Percentiles rank a stretch among this genome's conserved stretches.
Conservation (phyloP, 208 protist genomes). For the Trypanosoma cruzi region DNA sequence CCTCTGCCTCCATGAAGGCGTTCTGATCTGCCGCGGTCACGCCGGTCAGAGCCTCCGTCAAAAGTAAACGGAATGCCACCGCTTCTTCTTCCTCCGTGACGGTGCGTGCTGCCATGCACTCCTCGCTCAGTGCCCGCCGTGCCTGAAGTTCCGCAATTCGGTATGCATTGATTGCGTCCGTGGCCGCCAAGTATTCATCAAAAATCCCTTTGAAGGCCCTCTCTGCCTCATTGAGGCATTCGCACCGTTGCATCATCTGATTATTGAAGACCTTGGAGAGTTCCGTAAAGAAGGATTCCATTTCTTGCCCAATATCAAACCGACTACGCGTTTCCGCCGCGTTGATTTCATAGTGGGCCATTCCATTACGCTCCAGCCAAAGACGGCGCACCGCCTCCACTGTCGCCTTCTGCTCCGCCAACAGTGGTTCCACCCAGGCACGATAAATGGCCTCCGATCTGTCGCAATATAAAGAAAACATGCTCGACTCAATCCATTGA, state of each 20-base stretch:
- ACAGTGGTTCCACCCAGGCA: constrained; percentile 46
- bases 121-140: constrained; percentile 4
- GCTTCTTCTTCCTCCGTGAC: constrained; percentile 4
- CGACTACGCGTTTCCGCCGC: constrained; percentile 47
- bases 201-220: neutral
- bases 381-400: constrained; percentile 40
- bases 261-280: constrained; percentile 28
- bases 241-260: constrained; percentile 14
- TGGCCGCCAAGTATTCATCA: constrained; percentile 13
- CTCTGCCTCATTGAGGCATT: constrained; percentile 26
- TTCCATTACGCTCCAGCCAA: constrained; percentile 41
- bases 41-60: constrained; percentile 22
- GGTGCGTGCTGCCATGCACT: neutral
- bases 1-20: constrained; percentile 46
- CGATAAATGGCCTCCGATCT: constrained; percentile 39
- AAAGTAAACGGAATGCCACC: constrained; percentile 24
- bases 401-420: constrained; percentile 33
- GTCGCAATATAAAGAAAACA: constrained; percentile 43
- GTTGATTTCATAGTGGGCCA: constrained; percentile 41
- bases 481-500: constrained; percentile 47
- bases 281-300: constrained; percentile 37
- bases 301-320: constrained; percentile 35
- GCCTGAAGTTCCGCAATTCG: constrained; percentile 7
- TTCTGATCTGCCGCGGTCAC: constrained; percentile 30
- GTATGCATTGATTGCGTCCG: constrained; percentile 9